Evolutionary conservation across 2,329 filamentous ascomycete genomes (phyloP), one percentile per base, ranked within the genome.

Genomic region (Paecilomyces variotii): DNA sequence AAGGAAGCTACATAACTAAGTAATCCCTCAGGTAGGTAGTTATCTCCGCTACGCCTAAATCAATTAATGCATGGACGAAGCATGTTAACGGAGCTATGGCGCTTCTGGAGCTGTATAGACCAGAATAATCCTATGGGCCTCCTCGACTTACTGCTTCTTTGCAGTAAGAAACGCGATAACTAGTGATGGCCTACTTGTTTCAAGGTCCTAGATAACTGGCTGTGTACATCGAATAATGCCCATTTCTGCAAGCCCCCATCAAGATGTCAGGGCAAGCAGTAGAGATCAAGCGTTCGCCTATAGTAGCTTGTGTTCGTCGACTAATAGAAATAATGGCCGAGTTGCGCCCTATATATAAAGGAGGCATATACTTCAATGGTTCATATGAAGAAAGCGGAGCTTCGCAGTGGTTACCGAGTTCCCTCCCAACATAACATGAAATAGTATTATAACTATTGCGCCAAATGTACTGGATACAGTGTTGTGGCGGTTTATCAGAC

Each of bases 1-100:
- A n/a, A 26, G 24, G 19, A 19, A 19, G 19, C 19, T 19, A 1
- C 19, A 19, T 19, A 19, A 19, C 12, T 27, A 14, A 45, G 2
- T 24, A n/a, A 19, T n/a, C 4, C 25, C 24, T 27, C n/a, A 76
- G 74, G 64, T 75, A 76, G 74, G 64, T 75, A 26, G 64, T 76
- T n/a, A 74, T 70, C 4, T 71, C 71, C 59, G 68, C 80, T 35
- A 76, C 76, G 2, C 74, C 76, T 35, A 68, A 78, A 57, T 76
- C 79, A 25, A 76, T 82, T 19, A 72, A 78, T 12, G 78, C 78
- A 19, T 85, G 84, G 61, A 80, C 79, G 56, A 80, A 80, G 4
- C 85, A 87, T 67, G 79, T 86, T 53, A 76, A 80, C 63, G 85
- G 85, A 1, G 84, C 83, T 1, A 77, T 82, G 50, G 83, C 84